Evolutionary conservation across 306 rosid species (phyloP).

Genomic region (Prunus persica): DNA sequence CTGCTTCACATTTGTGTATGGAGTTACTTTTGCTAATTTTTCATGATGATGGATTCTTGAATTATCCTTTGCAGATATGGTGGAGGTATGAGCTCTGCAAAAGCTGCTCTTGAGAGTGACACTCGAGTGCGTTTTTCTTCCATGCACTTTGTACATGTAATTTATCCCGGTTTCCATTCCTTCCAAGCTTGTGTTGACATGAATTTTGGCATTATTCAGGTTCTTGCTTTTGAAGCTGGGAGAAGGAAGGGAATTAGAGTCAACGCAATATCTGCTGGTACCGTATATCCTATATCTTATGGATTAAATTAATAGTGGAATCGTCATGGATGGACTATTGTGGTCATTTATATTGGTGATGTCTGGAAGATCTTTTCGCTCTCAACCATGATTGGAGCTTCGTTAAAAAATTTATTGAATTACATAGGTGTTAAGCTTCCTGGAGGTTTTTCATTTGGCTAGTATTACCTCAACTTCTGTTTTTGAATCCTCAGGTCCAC

Average conservation of each 20-base stretch:
- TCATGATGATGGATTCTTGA: constrained; percentile 4
- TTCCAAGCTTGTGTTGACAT: background rate
- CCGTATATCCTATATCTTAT: background rate
- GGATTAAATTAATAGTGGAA: background rate
- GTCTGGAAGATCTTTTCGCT: too few species aligned
- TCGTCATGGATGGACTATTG: background rate
- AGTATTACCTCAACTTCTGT: background rate
- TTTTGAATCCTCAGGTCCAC: constrained; percentile 57
- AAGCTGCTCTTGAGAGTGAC: constrained; percentile 97
- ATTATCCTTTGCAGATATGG: constrained; percentile 61
- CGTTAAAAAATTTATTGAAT: too few species aligned
- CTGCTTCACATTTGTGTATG: constrained; percentile 2
- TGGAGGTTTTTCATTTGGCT: background rate
- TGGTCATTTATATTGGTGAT: too few species aligned
- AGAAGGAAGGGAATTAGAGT: constrained; percentile 81
- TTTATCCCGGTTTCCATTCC: background rate
- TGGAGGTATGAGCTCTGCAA: constrained; percentile 99
- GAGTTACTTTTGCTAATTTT: constrained; percentile 3
- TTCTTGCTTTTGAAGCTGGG: constrained; percentile 98
- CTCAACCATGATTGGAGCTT: too few species aligned
- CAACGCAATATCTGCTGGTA: constrained; percentile 92
- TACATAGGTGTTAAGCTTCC: background rate
- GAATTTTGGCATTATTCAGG: constrained; percentile 38
- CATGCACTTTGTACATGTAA: background rate
- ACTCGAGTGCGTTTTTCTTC: constrained; percentile 54